phyloP scores from a whole-genome alignment of 371 early-diverging fungal genomes.

The Mucor irregularis region DNA sequence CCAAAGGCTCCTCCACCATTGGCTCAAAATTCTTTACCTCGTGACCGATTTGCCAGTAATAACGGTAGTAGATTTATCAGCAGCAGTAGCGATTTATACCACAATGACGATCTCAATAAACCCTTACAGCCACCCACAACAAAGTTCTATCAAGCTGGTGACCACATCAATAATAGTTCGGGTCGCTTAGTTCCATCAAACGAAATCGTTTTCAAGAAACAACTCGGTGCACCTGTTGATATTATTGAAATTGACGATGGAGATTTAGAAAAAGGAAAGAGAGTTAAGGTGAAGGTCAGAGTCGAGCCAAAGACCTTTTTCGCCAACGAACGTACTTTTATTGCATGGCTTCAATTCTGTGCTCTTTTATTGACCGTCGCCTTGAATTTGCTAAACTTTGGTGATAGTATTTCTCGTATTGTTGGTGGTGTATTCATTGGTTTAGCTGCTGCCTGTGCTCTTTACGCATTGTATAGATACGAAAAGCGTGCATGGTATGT shows the following conservation, averaged over 20 bases:
- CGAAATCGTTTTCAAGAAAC: constrained; percentile 13
- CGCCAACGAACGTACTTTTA: constrained; percentile 99
- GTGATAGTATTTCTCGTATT: constrained; percentile 67
- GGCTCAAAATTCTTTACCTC: constrained; percentile 5
- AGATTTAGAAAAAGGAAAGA: constrained; percentile 5
- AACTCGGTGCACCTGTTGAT: constrained; percentile 15
- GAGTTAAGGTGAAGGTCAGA: constrained; percentile 55
- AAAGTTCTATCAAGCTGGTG: constrained; percentile 19
- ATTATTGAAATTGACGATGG: constrained; percentile 12
- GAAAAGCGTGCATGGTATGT: constrained; percentile 78
- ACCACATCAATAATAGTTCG: constrained; percentile 12
- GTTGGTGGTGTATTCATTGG: constrained; percentile 80
- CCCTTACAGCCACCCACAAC: constrained; percentile 5
- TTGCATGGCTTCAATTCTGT: constrained; percentile 87
- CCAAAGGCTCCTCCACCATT: constrained; percentile 1
- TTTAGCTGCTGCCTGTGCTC: constrained; percentile 75
- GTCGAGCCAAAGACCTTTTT: constrained; percentile 99
- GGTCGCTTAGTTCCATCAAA: constrained; percentile 11
- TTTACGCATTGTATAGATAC: constrained; percentile 89
- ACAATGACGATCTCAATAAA: neutral
- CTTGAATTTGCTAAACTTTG: constrained; percentile 88
- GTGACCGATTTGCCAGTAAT: constrained; percentile 8
- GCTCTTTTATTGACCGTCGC: constrained; percentile 78
- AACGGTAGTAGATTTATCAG: constrained; percentile 6
- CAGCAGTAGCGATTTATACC: neutral